phyloP scores from a whole-genome alignment of 768 basidiomycete species.

The Suillus decipiens region DNA sequence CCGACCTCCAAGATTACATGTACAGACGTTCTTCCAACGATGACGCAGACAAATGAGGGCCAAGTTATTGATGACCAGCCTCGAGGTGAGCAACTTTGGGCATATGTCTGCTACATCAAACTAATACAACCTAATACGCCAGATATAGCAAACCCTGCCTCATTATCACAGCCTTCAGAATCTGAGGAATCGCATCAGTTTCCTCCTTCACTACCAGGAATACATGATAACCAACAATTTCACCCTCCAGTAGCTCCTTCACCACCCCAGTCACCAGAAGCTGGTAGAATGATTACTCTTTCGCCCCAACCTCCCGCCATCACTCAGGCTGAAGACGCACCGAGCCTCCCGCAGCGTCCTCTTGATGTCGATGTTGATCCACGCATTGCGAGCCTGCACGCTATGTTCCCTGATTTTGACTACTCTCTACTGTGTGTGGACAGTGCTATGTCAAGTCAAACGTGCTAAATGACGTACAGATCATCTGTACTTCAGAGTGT shows the following conservation, averaged over 20 bases:
- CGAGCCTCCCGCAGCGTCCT: background rate
- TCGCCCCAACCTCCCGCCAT: background rate
- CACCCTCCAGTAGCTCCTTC: background rate
- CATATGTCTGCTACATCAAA: background rate
- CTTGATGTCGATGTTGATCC: constrained; percentile 35
- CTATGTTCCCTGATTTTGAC: constrained; percentile 84
- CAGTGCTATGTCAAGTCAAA: background rate
- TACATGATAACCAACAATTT: background rate
- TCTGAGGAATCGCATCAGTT: background rate
- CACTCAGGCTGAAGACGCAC: background rate
- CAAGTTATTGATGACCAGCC: background rate
- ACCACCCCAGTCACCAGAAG: background rate
- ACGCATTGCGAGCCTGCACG: constrained; percentile 53
- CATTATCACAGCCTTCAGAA: constrained; percentile 2
- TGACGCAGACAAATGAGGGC: background rate
- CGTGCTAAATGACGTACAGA: constrained; percentile 33
- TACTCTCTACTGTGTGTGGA: constrained; percentile 61
- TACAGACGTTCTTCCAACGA: background rate
- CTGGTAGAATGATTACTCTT: constrained; percentile 1
- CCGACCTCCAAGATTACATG: background rate
- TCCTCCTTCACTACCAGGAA: constrained; percentile 6
- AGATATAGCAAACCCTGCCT: constrained; percentile 5
- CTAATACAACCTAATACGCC: background rate
- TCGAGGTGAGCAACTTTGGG: constrained; percentile 1
- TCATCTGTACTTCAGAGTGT: constrained; percentile 75